Evolutionary conservation across 345 rosid genomes (phyloP).

Genomic region (Salix udensis): DNA sequence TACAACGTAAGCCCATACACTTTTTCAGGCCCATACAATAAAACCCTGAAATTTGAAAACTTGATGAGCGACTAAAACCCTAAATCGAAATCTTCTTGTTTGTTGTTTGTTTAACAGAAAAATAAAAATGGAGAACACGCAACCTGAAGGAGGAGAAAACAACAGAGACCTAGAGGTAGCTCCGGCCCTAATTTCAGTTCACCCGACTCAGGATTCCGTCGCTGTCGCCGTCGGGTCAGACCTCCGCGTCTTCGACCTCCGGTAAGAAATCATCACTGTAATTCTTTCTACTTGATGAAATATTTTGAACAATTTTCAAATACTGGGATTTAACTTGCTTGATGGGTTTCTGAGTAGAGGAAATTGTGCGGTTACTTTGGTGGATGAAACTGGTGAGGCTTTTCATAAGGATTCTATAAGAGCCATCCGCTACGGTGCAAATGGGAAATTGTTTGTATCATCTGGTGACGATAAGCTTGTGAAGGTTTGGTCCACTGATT

Average conservation of each 20-base stretch:
- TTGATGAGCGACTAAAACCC: conserved; percentile 8
- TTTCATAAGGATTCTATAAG: conserved; percentile 70
- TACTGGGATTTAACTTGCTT: neutral
- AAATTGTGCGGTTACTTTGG: conserved; percentile 43
- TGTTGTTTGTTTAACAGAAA: neutral
- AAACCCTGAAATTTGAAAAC: conserved; percentile 4
- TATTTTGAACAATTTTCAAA: neutral
- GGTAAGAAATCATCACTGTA: conserved; percentile 33
- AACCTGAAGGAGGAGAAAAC: conserved; percentile 51
- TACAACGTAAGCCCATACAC: no score
- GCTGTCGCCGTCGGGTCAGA: conserved; percentile 75
- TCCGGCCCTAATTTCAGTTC: conserved; percentile 69
- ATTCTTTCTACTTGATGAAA: neutral
- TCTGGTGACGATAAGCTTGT: conserved; percentile 91
- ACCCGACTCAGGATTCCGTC: conserved; percentile 65
- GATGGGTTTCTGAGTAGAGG: conserved; percentile 34
- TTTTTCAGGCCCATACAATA: neutral
- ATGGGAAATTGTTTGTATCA: conserved; percentile 73
- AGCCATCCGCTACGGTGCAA: conserved; percentile 64
- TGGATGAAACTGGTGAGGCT: conserved; percentile 56
- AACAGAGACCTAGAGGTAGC: conserved; percentile 60
- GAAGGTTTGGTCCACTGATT: conserved; percentile 76
- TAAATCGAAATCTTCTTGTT: neutral
- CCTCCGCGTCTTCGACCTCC: conserved; percentile 77
- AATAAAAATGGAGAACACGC: conserved; percentile 41